A percentile compares a stretch with the other conserved stretches of the same genome.
Conservation (phyloP, 108 stramenopile species). For the Nitzschia inconspicua region DNA sequence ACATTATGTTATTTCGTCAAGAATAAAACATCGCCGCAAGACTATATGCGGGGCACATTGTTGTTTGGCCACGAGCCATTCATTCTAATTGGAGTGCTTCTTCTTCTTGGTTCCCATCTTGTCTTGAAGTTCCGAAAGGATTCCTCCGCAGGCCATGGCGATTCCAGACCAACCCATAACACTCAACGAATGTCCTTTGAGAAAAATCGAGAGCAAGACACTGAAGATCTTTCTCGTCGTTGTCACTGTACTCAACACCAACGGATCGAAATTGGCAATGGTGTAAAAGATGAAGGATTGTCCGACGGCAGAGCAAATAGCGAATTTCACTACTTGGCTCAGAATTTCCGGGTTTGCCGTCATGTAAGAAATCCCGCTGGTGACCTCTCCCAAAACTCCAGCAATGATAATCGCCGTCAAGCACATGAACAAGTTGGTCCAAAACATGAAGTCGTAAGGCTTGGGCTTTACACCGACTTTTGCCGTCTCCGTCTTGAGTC, state of each 20-base stretch:
- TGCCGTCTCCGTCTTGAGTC: constrained; percentile 82
- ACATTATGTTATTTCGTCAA: too few species aligned
- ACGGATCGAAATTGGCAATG: constrained; percentile 96
- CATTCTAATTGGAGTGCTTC: too few species aligned
- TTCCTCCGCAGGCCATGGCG: constrained; percentile 78
- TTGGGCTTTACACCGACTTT: constrained; percentile 88
- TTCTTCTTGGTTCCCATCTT: constrained; percentile 54
- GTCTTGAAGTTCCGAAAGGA: constrained; percentile 80
- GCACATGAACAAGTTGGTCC: constrained; percentile 91
- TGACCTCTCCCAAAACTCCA: constrained; percentile 63
- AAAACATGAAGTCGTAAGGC: constrained; percentile 94
- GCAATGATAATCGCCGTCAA: constrained; percentile 78
- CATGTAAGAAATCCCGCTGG: constrained; percentile 72
- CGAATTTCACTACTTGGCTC: constrained; percentile 86
- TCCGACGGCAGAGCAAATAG: constrained; percentile 92
- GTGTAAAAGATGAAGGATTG: constrained; percentile 99
- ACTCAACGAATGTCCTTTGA: constrained; percentile 87
- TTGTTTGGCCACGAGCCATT: too few species aligned
- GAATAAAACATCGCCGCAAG: too few species aligned
- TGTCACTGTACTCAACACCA: constrained; percentile 95
- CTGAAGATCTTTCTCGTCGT: constrained; percentile 99
- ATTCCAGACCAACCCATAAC: constrained; percentile 89
- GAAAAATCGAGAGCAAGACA: constrained; percentile 89
- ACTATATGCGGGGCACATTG: too few species aligned
- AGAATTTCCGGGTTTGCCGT: constrained; percentile 84